phyloP scores from a whole-genome alignment of 129 eudicot species.

The Calendula officinalis region DNA sequence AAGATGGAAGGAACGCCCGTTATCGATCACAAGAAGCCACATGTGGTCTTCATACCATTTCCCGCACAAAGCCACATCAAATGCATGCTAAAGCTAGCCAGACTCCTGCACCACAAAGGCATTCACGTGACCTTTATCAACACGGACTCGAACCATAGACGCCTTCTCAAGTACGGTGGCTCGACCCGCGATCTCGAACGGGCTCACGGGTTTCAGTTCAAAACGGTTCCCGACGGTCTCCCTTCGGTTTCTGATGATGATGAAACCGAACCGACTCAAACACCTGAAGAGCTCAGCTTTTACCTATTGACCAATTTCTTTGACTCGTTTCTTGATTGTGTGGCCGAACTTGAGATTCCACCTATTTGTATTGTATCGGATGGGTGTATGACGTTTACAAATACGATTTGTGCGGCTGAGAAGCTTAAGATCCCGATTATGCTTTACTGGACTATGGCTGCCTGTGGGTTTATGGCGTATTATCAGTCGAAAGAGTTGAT shows the following conservation, averaged over 20 bases:
- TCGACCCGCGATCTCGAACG: conserved; percentile 2
- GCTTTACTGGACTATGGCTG: conserved; percentile 29
- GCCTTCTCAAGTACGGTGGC: conserved; percentile 22
- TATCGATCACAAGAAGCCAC: conserved; percentile 13
- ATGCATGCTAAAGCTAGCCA: conserved; percentile 37
- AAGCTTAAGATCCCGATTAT: conserved; percentile 27
- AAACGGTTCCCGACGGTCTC: conserved; percentile 36
- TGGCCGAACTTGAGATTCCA: conserved; percentile 9
- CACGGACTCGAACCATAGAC: conserved; percentile 34
- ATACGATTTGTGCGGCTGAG: conserved; percentile 19
- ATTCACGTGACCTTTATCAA: conserved; percentile 37
- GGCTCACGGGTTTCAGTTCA: conserved; percentile 32
- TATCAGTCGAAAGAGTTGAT: background rate
- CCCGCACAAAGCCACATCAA: conserved; percentile 41
- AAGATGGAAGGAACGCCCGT: background rate
- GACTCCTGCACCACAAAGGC: conserved; percentile 31
- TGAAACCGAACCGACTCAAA: conserved; percentile 32
- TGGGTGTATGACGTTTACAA: conserved; percentile 24
- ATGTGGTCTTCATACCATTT: conserved; percentile 29
- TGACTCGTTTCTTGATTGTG: conserved; percentile 20
- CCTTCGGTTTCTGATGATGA: conserved; percentile 18
- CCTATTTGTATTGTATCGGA: conserved; percentile 29
- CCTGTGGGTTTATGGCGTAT: conserved; percentile 32
- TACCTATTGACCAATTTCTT: conserved; percentile 6
- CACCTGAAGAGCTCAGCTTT: background rate